Conservation (phyloP, 2,329 filamentous ascomycete species). For the Phaeomoniella chlamydospora region DNA sequence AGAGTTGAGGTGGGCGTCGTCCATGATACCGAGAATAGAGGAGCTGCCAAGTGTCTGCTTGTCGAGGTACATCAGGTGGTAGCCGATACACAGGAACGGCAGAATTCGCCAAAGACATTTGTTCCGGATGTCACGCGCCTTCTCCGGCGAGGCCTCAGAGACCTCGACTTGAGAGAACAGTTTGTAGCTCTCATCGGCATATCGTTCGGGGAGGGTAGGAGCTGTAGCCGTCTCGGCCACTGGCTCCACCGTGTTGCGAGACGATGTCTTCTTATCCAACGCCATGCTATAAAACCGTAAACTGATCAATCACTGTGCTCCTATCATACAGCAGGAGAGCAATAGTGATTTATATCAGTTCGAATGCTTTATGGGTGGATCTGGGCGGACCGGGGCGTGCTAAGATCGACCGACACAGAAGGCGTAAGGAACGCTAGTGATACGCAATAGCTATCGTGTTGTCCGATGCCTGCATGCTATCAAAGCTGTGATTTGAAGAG, state of each 20-base stretch:
- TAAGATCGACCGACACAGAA: background rate
- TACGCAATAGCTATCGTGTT: background rate
- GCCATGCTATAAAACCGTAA: background rate
- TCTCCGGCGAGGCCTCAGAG: slow-evolving; percentile 19
- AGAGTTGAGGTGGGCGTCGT: slow-evolving; percentile 14
- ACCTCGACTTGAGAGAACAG: slow-evolving; percentile 23
- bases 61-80: slow-evolving; percentile 26
- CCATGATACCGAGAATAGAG: slow-evolving; percentile 17
- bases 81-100: slow-evolving; percentile 23
- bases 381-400: background rate
- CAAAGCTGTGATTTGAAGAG: background rate
- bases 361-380: background rate
- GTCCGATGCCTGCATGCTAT: background rate
- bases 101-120: slow-evolving; percentile 22
- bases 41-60: slow-evolving; percentile 19
- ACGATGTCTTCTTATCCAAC: background rate
- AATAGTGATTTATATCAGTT: background rate
- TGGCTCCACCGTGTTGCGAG: background rate
- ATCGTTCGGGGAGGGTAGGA: slow-evolving; percentile 21
- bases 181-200: slow-evolving; percentile 28
- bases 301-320: background rate
- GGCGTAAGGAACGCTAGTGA: background rate
- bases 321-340: background rate
- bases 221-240: background rate
- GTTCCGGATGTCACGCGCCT: slow-evolving; percentile 16